Base-by-base conservation (phyloP, 208 protist genomes). In the Jaenimonas drosophilae region DNA sequence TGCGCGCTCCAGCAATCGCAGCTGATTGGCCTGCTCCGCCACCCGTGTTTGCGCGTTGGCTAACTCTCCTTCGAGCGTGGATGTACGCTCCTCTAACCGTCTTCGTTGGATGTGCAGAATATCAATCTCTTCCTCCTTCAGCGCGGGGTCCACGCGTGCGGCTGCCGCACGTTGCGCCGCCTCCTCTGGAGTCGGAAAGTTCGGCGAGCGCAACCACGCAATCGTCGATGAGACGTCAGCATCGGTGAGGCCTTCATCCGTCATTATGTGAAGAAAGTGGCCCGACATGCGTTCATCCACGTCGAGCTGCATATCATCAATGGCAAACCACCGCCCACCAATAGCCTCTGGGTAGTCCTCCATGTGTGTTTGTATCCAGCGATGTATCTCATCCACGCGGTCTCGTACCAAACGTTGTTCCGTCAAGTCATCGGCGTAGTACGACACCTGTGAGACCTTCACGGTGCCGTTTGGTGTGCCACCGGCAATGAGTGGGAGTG, bases 301-400 rank as follows among this genome's bases (percentile, higher is more conserved):
- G 44, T 86, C 78, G 2, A 91, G 70, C 53, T 91, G 56, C 83
- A 91, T 91, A 54, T 91, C 83, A 38, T 91, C 83, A 38, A 91
- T 84, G 24, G 83, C 75, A 33, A 91, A 54, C 83, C 83, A 91
- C 16, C 83, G 77, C 4, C 83, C 83, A 7, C 62, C 83, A 27
- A 80, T 70, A 4, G 69, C 83, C 55, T 86, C 77, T 9, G 83
- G 83, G 61, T 81, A 54, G 14, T 76, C 65, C 0, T 48, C 50
- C n/a, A 88, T 49, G 64, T 91, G 67, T 3, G 55, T 74, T 59
- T 72, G 72, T 43, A 91, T 51, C 78, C 83, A 91, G 19, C 71
- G 68, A 31, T 51, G 65, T 16, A 91, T 70, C 43, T 91, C 83
- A 33, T 87, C 83, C 11, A 88, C 83, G 24, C 83, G 77, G 49